phyloP scores from a whole-genome alignment of 176 grass and related monocot genomes.

The Guadua angustifolia region DNA sequence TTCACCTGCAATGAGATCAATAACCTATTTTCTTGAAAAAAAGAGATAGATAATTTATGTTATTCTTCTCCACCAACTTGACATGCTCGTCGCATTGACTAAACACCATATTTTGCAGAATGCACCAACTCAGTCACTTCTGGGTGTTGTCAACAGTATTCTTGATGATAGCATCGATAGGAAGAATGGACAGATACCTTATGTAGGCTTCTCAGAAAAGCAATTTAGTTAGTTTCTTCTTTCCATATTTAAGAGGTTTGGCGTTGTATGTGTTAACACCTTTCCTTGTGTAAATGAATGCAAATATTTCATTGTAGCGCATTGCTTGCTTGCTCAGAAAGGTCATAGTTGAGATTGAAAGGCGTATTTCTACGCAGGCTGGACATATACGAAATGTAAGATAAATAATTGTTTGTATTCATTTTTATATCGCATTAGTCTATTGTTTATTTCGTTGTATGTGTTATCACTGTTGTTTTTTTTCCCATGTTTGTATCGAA shows the following conservation, averaged over 20 bases:
- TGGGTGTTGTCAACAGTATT: constrained; percentile 66
- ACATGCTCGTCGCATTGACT: neutral
- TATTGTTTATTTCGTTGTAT: too few species aligned
- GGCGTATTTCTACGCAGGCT: constrained; percentile 68
- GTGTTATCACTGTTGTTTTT: constrained; percentile 37
- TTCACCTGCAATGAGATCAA: neutral
- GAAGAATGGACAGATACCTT: constrained; percentile 82
- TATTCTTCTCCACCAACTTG: neutral
- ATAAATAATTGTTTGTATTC: neutral
- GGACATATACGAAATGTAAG: constrained; percentile 78
- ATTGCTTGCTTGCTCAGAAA: constrained; percentile 69
- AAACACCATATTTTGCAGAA: constrained; percentile 54
- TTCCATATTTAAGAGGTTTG: constrained; percentile 39
- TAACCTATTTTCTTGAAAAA: neutral
- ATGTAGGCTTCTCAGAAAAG: constrained; percentile 66
- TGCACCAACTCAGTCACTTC: constrained; percentile 71
- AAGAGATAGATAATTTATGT: neutral
- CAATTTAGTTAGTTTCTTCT: constrained; percentile 60
- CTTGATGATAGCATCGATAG: constrained; percentile 76
- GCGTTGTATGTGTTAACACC: constrained; percentile 14
- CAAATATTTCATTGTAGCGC: constrained; percentile 54
- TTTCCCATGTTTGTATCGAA: constrained; percentile 29
- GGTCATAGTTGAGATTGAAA: constrained; percentile 75
- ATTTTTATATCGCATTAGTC: constrained; percentile 17
- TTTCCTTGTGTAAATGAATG: constrained; percentile 46